Evolutionary conservation across 139 green algal genomes (phyloP).

Genomic region (Micromonas pusilla): DNA sequence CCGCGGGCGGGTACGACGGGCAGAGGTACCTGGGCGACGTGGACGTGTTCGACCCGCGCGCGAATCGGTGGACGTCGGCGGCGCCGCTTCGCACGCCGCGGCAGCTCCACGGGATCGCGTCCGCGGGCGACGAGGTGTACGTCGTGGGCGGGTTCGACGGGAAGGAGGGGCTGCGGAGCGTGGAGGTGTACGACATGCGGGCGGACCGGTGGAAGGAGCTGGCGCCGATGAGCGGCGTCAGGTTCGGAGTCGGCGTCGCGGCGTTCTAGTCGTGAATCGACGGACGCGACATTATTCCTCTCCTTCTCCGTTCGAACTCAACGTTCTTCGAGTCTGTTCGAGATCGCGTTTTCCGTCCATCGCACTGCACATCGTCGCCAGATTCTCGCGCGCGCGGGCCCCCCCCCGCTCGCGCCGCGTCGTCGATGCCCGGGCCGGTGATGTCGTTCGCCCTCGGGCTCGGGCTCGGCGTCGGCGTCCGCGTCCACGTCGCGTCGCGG

Average conservation of each 20-base stretch:
- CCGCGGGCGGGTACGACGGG: constrained; percentile 10
- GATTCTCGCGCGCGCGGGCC: too few relatives aligned
- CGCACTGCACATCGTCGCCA: too few relatives aligned
- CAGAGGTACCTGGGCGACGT: neutral
- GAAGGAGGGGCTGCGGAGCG: neutral
- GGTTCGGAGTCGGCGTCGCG: neutral
- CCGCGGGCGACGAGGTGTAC: neutral
- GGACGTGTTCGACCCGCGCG: constrained; percentile 2
- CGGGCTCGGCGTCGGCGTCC: too few relatives aligned
- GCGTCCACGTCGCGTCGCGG: too few relatives aligned
- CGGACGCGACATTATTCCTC: too few relatives aligned
- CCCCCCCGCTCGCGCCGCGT: too few relatives aligned
- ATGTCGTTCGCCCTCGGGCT: too few relatives aligned
- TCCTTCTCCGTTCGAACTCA: too few relatives aligned
- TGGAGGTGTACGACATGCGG: constrained; percentile 12
- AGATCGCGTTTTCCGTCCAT: too few relatives aligned
- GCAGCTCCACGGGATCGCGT: neutral
- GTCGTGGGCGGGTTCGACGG: constrained; percentile 17
- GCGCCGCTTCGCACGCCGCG: neutral
- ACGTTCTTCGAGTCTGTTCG: too few relatives aligned
- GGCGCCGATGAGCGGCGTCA: neutral
- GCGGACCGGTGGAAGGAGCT: constrained; percentile 6
- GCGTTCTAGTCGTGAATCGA: too few relatives aligned
- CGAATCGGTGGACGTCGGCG: neutral
- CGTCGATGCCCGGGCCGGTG: too few relatives aligned